Base-by-base conservation (phyloP, 2,329 filamentous ascomycete genomes). In the Bipolaris gigantea region DNA sequence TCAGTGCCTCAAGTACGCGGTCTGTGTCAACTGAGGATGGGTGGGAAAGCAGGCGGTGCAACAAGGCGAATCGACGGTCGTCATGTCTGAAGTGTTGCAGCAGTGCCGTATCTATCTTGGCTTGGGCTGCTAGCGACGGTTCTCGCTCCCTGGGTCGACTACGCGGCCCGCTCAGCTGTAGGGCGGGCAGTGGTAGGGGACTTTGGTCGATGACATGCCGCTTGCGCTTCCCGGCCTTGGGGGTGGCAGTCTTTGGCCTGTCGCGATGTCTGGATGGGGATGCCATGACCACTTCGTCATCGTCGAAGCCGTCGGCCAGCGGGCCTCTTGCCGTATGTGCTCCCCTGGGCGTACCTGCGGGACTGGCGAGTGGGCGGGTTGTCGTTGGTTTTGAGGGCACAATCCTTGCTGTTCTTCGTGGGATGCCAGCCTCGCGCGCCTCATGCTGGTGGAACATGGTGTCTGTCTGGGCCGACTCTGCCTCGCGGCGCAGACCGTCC, bases 221-320 rank as follows among this genome's bases (percentile, higher is more conserved):
- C 68, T 92, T 92, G 60, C 89, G 79, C 75, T 93, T 93, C 6
- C 79, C 80, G 50, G 78, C 77, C 55, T 78, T 88, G 0, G 89
- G 89, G 1, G 84, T 86, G 10, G 72, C 71, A 39, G 80, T 75
- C 65, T 81, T 84, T 5, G 77, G 75, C 59, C 75, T 78, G 8
- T 75, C 73, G 43, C 71, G 73, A 4, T 69, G 60, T 60, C 80
- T 85, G 48, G 79, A 83, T 4, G 83, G 83, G 2, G 83, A 85
- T 1, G 78, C 69, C 57, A 81, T 75, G 51, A 80, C 71, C 8
- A 87, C 78, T 64, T 87, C 83, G 50, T 82, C 80, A 55, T 90
- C 85, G 55, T 92, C 89, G 64, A 94, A 94, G 0, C 90, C 90
- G 73, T 94, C 90, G 1, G 88, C 82, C 45, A 89, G 77, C 1